Percentiles rank a stretch among this genome's conserved stretches.
phyloP scores from a whole-genome alignment of 2,329 filamentous ascomycete species.

The Paraconiothyrium brasiliense region DNA sequence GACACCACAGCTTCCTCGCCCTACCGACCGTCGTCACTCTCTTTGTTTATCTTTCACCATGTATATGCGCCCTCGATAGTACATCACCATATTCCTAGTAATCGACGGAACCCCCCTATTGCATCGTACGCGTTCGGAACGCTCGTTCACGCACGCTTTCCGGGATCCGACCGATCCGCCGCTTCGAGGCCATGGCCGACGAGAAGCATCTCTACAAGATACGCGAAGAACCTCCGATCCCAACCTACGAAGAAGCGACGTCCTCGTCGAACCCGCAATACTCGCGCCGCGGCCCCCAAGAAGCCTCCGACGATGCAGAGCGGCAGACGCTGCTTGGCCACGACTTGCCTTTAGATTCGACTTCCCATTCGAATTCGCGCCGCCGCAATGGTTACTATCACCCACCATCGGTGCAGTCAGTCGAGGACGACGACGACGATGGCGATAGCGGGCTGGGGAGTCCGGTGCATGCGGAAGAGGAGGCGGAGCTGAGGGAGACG shows the following conservation, averaged over 20 bases:
- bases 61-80: constrained; percentile 39
- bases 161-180: constrained; percentile 24
- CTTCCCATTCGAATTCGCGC: constrained; percentile 36
- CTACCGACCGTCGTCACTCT: constrained; percentile 24
- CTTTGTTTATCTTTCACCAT: constrained; percentile 31
- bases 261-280: constrained; percentile 67
- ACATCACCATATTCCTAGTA: constrained; percentile 2
- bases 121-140: constrained; percentile 16
- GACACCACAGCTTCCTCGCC: constrained; percentile 7
- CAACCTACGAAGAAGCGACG: constrained; percentile 83
- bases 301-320: constrained; percentile 76
- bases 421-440: constrained; percentile 53
- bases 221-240: constrained; percentile 73
- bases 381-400: constrained; percentile 66
- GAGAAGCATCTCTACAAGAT: constrained; percentile 52
- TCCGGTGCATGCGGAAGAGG: constrained; percentile 63
- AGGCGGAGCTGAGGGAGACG: constrained; percentile 76
- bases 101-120: constrained; percentile 19
- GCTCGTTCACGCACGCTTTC: constrained; percentile 16
- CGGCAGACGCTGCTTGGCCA: constrained; percentile 77
- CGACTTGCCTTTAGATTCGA: constrained; percentile 43
- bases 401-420: constrained; percentile 84
- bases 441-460: constrained; percentile 58
- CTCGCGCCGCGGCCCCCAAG: constrained; percentile 63
- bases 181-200: constrained; percentile 44